A percentile compares a stretch with the other conserved stretches of the same genome.
Evolutionary conservation across 768 basidiomycete species (phyloP).

Genomic region (Kwoniella bestiolae): DNA sequence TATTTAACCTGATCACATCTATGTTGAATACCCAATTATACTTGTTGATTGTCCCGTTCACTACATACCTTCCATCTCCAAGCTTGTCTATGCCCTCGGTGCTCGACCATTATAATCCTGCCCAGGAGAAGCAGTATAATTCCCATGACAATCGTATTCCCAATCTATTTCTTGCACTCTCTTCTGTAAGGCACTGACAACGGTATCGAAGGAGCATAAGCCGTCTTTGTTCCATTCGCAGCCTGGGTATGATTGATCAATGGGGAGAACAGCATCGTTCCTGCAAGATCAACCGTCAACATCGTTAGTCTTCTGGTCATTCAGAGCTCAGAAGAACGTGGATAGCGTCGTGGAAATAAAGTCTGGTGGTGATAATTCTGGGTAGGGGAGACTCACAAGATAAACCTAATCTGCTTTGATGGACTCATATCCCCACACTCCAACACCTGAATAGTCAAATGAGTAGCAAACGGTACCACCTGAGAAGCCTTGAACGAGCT

Average conservation of each 20-base stretch:
- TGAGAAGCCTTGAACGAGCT: conserved; percentile 35
- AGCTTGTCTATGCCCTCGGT: conserved; percentile 11
- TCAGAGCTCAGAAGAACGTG: no score
- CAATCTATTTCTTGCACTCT: conserved; percentile 56
- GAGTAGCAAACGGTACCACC: conserved; percentile 60
- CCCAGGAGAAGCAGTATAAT: conserved; percentile 61
- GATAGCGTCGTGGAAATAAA: no score
- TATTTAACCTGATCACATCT: no score
- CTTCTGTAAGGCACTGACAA: conserved; percentile 52
- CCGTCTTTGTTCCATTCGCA: conserved; percentile 56
- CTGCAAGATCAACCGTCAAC: conserved; percentile 50
- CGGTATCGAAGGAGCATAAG: conserved; percentile 56
- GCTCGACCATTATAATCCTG: conserved; percentile 43
- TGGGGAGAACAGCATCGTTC: conserved; percentile 59
- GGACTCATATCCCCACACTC: conserved; percentile 39
- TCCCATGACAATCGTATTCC: conserved; percentile 61
- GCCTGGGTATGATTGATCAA: conserved; percentile 48
- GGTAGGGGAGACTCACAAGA: conserved; percentile 64
- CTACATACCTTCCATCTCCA: not conserved
- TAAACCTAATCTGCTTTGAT: conserved; percentile 49
- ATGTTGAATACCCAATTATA: not conserved
- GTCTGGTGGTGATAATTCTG: no score
- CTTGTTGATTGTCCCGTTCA: no score
- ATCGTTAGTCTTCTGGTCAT: no score
- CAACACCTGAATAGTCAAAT: conserved; percentile 69